Conservation (phyloP, 176 grass and related monocot species). For the barley (Hordeum vulgare) region DNA sequence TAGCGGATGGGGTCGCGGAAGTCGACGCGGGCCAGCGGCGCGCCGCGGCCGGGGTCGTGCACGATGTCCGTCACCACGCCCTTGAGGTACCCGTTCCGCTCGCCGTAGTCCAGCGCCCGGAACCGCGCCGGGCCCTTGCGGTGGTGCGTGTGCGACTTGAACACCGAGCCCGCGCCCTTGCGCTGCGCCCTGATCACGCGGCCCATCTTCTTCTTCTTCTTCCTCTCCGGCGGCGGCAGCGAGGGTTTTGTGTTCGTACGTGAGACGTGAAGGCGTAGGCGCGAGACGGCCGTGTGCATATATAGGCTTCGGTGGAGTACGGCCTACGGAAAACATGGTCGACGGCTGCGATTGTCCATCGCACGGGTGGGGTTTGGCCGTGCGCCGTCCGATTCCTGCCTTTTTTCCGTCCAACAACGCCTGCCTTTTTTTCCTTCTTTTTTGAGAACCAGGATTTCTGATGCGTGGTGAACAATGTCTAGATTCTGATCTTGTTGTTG, state of each 20-base stretch:
- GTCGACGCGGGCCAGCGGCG: constrained; percentile 69
- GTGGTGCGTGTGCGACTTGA: constrained; percentile 90
- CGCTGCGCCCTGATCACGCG: constrained; percentile 31
- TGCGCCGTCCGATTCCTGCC: not conserved
- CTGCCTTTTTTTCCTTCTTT: not conserved
- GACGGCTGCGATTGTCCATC: not conserved
- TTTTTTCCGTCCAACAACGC: no score
- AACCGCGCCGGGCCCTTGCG: constrained; percentile 28
- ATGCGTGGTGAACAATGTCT: no score
- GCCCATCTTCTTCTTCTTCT: not conserved
- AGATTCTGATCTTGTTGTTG: no score
- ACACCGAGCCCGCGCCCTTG: constrained; percentile 28
- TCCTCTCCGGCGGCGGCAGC: not conserved
- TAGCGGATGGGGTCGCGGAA: constrained; percentile 88
- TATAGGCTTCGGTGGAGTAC: not conserved
- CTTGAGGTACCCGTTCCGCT: constrained; percentile 76
- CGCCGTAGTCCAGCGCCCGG: constrained; percentile 22
- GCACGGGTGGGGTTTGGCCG: not conserved
- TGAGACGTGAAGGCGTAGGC: not conserved
- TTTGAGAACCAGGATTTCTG: not conserved
- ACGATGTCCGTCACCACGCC: constrained; percentile 86
- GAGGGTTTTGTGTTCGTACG: not conserved
- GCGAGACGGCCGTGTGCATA: not conserved
- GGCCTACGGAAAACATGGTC: not conserved
- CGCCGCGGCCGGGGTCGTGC: constrained; percentile 86